Percentiles rank a stretch among this genome's conserved stretches.
These are phyloP conservation scores for Cryomyces minteri DNA, from an alignment of 495 filamentous ascomycete genomes.

Conservation along the genomic window DNA sequence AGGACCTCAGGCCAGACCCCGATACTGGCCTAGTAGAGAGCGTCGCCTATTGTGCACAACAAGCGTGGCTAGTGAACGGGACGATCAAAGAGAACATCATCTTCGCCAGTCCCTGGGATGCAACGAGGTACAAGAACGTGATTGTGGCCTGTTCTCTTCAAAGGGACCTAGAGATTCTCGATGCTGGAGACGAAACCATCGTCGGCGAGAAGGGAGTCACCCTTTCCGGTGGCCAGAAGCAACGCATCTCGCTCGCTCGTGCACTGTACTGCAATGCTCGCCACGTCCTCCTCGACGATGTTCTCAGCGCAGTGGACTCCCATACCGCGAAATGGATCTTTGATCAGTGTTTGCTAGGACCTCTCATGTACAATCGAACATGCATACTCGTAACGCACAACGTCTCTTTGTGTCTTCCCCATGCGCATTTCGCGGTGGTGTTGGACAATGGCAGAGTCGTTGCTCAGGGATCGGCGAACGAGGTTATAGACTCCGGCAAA, in stretches of 20 bases:
- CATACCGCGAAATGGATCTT: conserved; percentile 99
- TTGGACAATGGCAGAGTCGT: conserved; percentile 73
- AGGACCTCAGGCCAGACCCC: conserved; percentile 64
- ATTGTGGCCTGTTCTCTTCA: conserved; percentile 85
- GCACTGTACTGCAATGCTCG: conserved; percentile 84
- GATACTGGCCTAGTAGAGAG: conserved; percentile 79
- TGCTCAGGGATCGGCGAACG: conserved; percentile 54
- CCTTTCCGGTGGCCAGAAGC: conserved; percentile 93
- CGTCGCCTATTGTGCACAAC: conserved; percentile 92
- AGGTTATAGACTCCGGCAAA: conserved; percentile 65
- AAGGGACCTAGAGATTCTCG: conserved; percentile 80
- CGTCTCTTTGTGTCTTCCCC: conserved; percentile 61
- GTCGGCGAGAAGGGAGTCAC: conserved; percentile 97
- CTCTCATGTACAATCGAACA: conserved; percentile 72
- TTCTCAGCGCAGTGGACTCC: conserved; percentile 94
- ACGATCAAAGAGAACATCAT: conserved; percentile 94
- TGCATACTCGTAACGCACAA: conserved; percentile 98
- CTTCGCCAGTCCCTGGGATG: conserved; percentile 69
- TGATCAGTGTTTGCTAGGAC: conserved; percentile 74
- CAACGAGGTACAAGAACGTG: conserved; percentile 72
- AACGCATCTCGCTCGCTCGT: conserved; percentile 86
- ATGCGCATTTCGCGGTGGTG: conserved; percentile 60
- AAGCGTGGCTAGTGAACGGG: conserved; percentile 93
- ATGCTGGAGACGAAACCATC: conserved; percentile 79
- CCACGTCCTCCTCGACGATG: conserved; percentile 87